phyloP scores from a whole-genome alignment of 2,329 filamentous ascomycete species.

The Arachnomyces sp. region DNA sequence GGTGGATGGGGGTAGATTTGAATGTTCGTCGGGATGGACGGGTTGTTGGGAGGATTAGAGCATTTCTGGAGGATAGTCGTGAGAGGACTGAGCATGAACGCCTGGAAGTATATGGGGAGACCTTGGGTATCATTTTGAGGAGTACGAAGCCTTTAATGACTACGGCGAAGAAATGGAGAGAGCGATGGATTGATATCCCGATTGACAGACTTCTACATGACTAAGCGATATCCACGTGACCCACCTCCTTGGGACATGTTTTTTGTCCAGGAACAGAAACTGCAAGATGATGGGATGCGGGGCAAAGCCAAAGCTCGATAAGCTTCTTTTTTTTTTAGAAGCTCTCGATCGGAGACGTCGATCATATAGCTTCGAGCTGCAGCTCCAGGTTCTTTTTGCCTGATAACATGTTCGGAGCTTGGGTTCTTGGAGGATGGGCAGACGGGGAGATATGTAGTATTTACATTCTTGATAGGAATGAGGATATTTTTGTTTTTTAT shows the following conservation, averaged over 20 bases:
- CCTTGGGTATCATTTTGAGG: not conserved
- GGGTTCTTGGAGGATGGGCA: too few relatives aligned
- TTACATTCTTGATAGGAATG: too few relatives aligned
- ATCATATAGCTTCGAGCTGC: conserved; percentile 5
- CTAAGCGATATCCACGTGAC: conserved; percentile 4
- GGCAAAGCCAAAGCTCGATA: conserved; percentile 26
- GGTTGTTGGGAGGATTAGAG: too few relatives aligned
- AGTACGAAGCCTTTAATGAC: too few relatives aligned
- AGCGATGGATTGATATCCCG: too few relatives aligned
- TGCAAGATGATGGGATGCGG: conserved; percentile 13
- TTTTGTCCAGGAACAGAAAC: conserved; percentile 4
- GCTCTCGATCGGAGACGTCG: conserved; percentile 8
- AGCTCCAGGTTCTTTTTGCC: not conserved
- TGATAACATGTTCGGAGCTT: too few relatives aligned
- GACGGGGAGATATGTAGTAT: too few relatives aligned
- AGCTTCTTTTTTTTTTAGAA: conserved; percentile 25
- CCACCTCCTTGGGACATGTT: not conserved
- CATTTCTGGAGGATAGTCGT: not conserved
- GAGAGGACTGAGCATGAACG: not conserved
- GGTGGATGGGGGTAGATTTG: conserved; percentile 8
- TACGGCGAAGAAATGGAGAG: too few relatives aligned
- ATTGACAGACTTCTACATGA: too few relatives aligned
- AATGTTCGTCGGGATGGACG: conserved; percentile 11
- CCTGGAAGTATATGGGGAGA: not conserved
- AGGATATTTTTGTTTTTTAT: too few relatives aligned